phyloP scores from a whole-genome alignment of 2,329 filamentous ascomycete species.

The Thelonectria rubi region DNA sequence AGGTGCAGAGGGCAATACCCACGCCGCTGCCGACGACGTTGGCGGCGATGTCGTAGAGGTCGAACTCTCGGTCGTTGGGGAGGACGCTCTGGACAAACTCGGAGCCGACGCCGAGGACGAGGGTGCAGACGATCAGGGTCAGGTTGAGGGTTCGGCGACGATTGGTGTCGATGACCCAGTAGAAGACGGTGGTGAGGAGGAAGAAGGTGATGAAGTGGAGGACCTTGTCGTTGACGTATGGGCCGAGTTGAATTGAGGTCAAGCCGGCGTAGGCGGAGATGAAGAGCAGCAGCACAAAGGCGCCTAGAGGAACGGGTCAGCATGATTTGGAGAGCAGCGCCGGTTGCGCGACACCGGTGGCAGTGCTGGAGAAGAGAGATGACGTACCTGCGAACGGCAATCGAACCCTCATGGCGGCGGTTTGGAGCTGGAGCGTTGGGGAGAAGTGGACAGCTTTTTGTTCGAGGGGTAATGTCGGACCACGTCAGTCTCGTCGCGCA shows the following conservation, averaged over 20 bases:
- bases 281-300: constrained; percentile 76
- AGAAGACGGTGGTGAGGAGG: constrained; percentile 85
- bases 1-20: constrained; percentile 78
- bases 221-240: constrained; percentile 84
- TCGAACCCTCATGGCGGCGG: constrained; percentile 77
- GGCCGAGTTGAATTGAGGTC: constrained; percentile 65
- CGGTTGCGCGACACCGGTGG: neutral
- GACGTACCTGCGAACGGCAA: constrained; percentile 84
- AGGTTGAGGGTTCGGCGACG: constrained; percentile 86
- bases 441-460: constrained; percentile 1
- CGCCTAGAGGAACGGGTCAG: constrained; percentile 57
- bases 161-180: constrained; percentile 95
- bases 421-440: constrained; percentile 9
- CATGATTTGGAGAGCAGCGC: neutral
- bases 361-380: constrained; percentile 15
- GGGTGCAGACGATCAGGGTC: constrained; percentile 82
- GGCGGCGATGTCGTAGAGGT: constrained; percentile 85
- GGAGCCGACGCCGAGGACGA: constrained; percentile 74
- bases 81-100: constrained; percentile 80
- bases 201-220: constrained; percentile 92
- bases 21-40: constrained; percentile 82
- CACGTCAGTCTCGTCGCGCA: constrained; percentile 5
- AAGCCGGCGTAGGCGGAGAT: constrained; percentile 83
- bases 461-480: neutral
- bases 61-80: constrained; percentile 75